Percentiles rank a stretch among this genome's conserved stretches.
phyloP scores from a whole-genome alignment of 495 filamentous ascomycete genomes.

The Xylaria scruposa region DNA sequence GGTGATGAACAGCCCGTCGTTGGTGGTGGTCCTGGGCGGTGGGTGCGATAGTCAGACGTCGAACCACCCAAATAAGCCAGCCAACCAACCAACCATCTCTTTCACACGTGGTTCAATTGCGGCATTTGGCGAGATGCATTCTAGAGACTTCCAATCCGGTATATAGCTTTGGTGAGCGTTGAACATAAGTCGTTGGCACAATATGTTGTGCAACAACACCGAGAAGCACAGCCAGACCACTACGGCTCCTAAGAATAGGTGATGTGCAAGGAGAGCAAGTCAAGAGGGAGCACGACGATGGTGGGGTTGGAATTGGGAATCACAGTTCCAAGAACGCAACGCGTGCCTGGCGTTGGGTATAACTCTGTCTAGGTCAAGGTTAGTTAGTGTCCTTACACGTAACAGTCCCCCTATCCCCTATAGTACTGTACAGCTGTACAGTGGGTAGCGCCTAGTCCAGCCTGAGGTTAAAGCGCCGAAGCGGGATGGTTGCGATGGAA shows the following conservation, averaged over 20 bases:
- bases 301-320: slow-evolving; percentile 8
- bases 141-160: slow-evolving; percentile 11
- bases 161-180: background rate
- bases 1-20: background rate
- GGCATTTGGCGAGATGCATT: slow-evolving; percentile 24
- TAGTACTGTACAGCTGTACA: background rate
- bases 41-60: slow-evolving; percentile 21
- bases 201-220: slow-evolving; percentile 18
- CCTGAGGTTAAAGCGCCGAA: background rate
- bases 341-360: background rate
- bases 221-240: slow-evolving; percentile 8
- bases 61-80: slow-evolving; percentile 18
- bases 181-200: slow-evolving; percentile 7
- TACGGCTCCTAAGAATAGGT: slow-evolving; percentile 13
- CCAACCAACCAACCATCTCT: slow-evolving; percentile 11
- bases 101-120: slow-evolving; percentile 27
- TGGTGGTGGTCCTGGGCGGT: background rate
- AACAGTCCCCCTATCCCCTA: background rate
- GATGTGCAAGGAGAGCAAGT: background rate
- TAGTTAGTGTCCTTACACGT: slow-evolving; percentile 16
- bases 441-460: slow-evolving; percentile 6
- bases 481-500: background rate
- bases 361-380: background rate
- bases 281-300: slow-evolving; percentile 7
- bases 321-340: background rate